phyloP scores from a whole-genome alignment of 345 rosid genomes.

The Excoecaria agallocha region DNA sequence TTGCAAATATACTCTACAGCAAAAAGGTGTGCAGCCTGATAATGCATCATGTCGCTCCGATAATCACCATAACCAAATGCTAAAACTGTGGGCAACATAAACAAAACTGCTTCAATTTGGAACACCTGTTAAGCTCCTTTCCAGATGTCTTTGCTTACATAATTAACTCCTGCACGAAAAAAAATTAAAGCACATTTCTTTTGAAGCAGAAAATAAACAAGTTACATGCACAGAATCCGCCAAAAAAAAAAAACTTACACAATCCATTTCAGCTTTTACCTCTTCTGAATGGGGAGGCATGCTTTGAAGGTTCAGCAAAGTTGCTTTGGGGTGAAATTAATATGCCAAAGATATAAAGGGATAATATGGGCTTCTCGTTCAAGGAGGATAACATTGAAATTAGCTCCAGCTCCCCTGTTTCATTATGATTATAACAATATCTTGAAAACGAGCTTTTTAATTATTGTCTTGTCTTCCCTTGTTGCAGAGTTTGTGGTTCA shows the following conservation, averaged over 20 bases:
- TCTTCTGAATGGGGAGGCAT: too few relatives aligned
- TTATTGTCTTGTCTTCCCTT: conserved; percentile 18
- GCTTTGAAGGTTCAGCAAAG: too few relatives aligned
- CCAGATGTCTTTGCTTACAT: background rate
- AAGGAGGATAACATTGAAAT: background rate
- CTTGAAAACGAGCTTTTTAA: conserved; percentile 4
- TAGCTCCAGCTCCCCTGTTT: background rate
- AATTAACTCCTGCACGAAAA: background rate
- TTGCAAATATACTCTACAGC: background rate
- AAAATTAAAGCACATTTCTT: too few relatives aligned
- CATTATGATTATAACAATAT: background rate
- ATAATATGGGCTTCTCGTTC: background rate
- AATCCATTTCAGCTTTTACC: background rate
- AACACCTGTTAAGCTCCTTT: background rate
- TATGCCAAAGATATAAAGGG: too few relatives aligned
- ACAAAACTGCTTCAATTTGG: background rate
- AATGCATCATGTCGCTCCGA: background rate
- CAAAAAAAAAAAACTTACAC: too few relatives aligned
- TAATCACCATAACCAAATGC: background rate
- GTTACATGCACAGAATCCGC: too few relatives aligned
- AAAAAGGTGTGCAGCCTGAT: background rate
- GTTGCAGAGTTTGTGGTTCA: conserved; percentile 74
- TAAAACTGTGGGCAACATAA: background rate
- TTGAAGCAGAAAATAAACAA: too few relatives aligned
- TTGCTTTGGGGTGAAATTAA: too few relatives aligned